A percentile compares a stretch with the other conserved stretches of the same genome.
Conservation (phyloP, 441 rosid genomes). For the California macrophylla region DNA sequence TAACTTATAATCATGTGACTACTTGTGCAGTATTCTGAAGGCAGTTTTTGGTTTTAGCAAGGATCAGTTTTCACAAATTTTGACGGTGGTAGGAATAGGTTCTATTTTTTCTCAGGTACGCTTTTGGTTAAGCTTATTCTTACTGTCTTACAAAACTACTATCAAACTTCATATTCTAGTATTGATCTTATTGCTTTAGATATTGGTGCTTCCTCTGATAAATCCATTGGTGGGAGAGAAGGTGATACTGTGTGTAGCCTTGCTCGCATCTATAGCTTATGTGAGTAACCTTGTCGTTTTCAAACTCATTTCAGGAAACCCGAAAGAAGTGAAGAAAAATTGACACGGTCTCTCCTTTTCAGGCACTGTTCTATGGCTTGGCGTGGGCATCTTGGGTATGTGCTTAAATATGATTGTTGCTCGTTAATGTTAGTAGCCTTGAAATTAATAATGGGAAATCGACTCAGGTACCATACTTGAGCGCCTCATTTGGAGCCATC, state of each 20-base stretch:
- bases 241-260: neutral
- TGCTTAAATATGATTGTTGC: neutral
- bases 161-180: no score
- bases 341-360: neutral
- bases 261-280: slow-evolving; percentile 4
- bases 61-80: slow-evolving; percentile 3
- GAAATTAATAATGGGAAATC: neutral
- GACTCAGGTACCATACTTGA: slow-evolving; percentile 13
- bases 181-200: neutral
- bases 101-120: slow-evolving; percentile 2
- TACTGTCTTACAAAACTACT: no score
- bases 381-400: slow-evolving; percentile 5
- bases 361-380: neutral
- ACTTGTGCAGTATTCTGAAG: slow-evolving; percentile 4
- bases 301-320: neutral
- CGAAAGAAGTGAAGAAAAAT: neutral
- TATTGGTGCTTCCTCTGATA: neutral
- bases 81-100: neutral
- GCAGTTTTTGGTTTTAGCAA: slow-evolving; percentile 5
- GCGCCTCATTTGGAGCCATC: slow-evolving; percentile 50
- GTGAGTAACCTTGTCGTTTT: neutral
- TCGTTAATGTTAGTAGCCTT: neutral
- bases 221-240: slow-evolving; percentile 4
- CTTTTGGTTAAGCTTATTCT: neutral
- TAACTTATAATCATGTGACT: neutral